Conservation (phyloP, 2,329 filamentous ascomycete genomes). For the Diplodia seriata region DNA sequence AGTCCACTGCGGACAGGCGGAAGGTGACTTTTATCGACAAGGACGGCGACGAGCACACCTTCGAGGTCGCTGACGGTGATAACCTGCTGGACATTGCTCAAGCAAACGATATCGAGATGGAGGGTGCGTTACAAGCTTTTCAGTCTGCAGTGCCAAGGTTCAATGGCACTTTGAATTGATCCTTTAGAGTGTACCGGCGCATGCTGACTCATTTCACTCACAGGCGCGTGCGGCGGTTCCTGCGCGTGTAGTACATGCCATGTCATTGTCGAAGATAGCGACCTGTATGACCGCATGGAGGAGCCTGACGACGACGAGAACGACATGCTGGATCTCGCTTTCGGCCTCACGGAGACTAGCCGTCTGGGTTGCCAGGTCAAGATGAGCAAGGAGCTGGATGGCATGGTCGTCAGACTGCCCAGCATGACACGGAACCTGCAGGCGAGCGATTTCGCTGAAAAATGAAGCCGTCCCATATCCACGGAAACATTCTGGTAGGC, state of each 20-base stretch:
- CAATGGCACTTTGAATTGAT: not conserved
- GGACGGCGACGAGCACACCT: slow-evolving; percentile 75
- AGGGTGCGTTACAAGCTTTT: slow-evolving; percentile 56
- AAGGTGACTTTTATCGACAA: slow-evolving; percentile 95
- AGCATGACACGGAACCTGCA: slow-evolving; percentile 96
- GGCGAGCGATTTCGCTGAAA: slow-evolving; percentile 79
- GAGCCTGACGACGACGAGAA: slow-evolving; percentile 83
- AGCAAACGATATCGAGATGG: slow-evolving; percentile 95
- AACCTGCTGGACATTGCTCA: slow-evolving; percentile 96
- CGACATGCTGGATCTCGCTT: slow-evolving; percentile 90
- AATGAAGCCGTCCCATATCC: slow-evolving; percentile 31
- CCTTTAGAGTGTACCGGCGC: not conserved
- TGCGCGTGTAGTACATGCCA: slow-evolving; percentile 95
- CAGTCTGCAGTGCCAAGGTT: not conserved
- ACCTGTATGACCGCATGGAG: slow-evolving; percentile 77
- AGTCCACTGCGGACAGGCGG: slow-evolving; percentile 62
- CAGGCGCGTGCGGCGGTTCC: slow-evolving; percentile 88
- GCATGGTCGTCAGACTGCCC: slow-evolving; percentile 82
- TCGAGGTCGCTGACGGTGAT: slow-evolving; percentile 83
- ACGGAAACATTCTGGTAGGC: not conserved
- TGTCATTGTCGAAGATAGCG: slow-evolving; percentile 78
- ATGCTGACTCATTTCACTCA: slow-evolving; percentile 15
- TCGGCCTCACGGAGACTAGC: slow-evolving; percentile 85
- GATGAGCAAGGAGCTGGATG: slow-evolving; percentile 91
- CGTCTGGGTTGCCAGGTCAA: slow-evolving; percentile 87